These are phyloP conservation scores for Blastomyces parvus DNA, from an alignment of 2,329 filamentous ascomycete genomes.

Conservation along the genomic window DNA sequence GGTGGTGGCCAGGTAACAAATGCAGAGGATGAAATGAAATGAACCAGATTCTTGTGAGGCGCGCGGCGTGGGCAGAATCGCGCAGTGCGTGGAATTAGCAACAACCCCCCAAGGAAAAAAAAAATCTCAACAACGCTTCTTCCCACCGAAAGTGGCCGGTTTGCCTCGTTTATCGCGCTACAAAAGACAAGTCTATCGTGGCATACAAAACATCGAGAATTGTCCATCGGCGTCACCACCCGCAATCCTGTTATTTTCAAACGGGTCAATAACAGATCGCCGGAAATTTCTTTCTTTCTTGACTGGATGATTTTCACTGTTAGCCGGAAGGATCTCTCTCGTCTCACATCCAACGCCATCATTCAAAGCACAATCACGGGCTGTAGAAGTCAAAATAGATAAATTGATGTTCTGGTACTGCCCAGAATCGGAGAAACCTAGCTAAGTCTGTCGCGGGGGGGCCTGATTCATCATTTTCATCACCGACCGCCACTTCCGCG, in stretches of 20 bases:
- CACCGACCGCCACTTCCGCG: not conserved
- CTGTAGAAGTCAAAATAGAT: not conserved
- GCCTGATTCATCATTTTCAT: not conserved
- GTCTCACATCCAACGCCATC: not conserved
- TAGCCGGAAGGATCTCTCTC: not conserved
- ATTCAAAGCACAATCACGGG: not conserved
- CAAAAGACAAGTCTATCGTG: conserved; percentile 1
- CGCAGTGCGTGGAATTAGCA: conserved; percentile 1
- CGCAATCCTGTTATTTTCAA: not conserved
- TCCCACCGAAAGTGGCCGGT: not conserved
- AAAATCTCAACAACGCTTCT: conserved; percentile 5
- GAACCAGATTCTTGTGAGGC: not conserved
- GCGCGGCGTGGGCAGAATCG: not conserved
- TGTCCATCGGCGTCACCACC: not conserved
- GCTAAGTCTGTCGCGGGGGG: not conserved
- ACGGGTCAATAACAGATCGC: not conserved
- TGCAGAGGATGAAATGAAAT: conserved; percentile 1
- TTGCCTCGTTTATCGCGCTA: conserved; percentile 7
- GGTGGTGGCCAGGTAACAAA: not conserved
- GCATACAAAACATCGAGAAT: not conserved
- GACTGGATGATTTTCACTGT: not conserved
- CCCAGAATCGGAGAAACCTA: not conserved
- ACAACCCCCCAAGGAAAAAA: not conserved
- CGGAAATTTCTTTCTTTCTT: not conserved
- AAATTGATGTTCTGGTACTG: not conserved